phyloP scores from a whole-genome alignment of 768 basidiomycete genomes.

The Podaxis sp. region DNA sequence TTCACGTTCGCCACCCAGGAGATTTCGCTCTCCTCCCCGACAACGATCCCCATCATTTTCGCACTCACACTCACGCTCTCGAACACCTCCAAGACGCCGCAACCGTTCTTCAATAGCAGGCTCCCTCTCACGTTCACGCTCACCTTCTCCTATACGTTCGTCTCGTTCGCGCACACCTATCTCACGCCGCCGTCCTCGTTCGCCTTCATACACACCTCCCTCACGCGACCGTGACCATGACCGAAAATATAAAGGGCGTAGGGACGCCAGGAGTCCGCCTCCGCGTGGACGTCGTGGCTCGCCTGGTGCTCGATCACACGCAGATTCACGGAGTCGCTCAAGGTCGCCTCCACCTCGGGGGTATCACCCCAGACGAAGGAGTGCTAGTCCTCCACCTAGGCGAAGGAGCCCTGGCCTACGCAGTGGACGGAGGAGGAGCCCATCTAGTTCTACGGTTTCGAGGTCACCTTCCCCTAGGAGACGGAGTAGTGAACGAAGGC shows the following conservation, averaged over 20 bases:
- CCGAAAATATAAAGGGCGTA: conserved; percentile 31
- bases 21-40: conserved; percentile 27
- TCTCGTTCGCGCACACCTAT: conserved; percentile 45
- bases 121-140: conserved; percentile 44
- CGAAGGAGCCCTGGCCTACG: conserved; percentile 34
- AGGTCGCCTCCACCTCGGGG: conserved; percentile 38
- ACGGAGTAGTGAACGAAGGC: conserved; percentile 24
- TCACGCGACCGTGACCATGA: conserved; percentile 31
- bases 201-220: conserved; percentile 52
- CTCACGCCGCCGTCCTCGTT: conserved; percentile 39
- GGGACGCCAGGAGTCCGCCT: conserved; percentile 59
- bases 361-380: conserved; percentile 43
- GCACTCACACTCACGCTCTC: too few relatives aligned
- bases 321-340: conserved; percentile 37
- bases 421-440: conserved; percentile 25
- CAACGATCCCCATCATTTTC: conserved; percentile 20
- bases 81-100: conserved; percentile 24
- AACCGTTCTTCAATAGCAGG: conserved; percentile 37
- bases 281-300: conserved; percentile 44
- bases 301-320: conserved; percentile 30
- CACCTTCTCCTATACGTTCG: conserved; percentile 34
- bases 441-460: conserved; percentile 22
- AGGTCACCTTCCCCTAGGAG: conserved; percentile 32
- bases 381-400: conserved; percentile 37
- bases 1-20: conserved; percentile 40